Percentiles rank a stretch among this genome's conserved stretches.
These are phyloP conservation scores for Begonia peltatifolia DNA, from an alignment of 306 rosid species.

Conservation along the genomic window DNA sequence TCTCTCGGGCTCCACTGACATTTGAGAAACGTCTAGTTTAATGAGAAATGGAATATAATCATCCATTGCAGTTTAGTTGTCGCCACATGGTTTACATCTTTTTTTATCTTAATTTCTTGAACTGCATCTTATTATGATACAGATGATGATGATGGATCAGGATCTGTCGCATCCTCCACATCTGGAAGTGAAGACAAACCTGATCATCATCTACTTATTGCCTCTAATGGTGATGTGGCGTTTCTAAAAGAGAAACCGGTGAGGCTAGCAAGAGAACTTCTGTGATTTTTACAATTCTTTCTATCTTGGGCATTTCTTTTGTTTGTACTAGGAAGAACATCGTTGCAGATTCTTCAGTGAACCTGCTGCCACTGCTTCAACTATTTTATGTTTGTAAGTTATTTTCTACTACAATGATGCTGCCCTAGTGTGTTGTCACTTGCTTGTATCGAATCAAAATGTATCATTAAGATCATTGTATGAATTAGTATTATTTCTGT, in stretches of 20 bases:
- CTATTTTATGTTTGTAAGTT: too few relatives aligned
- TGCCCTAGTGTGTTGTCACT: too few relatives aligned
- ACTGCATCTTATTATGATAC: conserved; percentile 12
- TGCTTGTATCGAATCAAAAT: too few relatives aligned
- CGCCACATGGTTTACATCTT: too few relatives aligned
- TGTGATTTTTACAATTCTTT: conserved; percentile 19
- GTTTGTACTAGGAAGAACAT: conserved; percentile 15
- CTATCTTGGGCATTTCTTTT: conserved; percentile 9
- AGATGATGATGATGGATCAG: conserved; percentile 66
- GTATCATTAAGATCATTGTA: too few relatives aligned
- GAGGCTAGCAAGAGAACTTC: conserved; percentile 50
- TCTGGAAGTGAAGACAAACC: conserved; percentile 46
- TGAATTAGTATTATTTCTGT: too few relatives aligned
- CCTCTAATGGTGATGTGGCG: conserved; percentile 46
- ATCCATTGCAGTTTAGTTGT: too few relatives aligned
- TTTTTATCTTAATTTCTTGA: background rate
- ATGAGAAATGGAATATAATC: too few relatives aligned
- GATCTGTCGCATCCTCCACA: conserved; percentile 37
- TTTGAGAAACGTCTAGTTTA: too few relatives aligned
- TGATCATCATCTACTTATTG: conserved; percentile 45
- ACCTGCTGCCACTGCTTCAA: background rate
- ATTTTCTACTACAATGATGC: too few relatives aligned
- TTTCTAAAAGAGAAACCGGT: conserved; percentile 59
- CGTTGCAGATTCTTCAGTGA: background rate
- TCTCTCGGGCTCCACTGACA: too few relatives aligned